Conservation (phyloP, 2,329 filamentous ascomycete species). For the Fusarium bactridioides region DNA sequence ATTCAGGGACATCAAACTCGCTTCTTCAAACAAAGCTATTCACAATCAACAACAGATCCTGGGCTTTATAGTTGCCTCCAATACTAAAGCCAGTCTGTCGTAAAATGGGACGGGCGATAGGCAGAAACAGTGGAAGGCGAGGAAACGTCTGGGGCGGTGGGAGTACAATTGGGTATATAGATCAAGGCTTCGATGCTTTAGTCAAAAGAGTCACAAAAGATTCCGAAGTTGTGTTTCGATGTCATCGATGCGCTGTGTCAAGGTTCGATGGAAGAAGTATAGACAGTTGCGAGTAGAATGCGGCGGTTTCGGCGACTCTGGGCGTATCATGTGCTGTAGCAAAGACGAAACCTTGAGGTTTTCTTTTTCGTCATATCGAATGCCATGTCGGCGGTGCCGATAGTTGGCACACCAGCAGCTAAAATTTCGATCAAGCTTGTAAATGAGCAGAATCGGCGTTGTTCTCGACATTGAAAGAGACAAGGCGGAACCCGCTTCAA, state of each 20-base stretch:
- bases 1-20: accelerated
- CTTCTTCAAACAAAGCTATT: background rate
- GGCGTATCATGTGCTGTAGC: accelerated
- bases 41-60: background rate
- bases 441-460: background rate
- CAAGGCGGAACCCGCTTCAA: accelerated
- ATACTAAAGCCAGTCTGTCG: background rate
- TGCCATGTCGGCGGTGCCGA: background rate
- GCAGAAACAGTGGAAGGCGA: background rate
- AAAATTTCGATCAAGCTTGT: background rate
- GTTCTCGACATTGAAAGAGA: accelerated
- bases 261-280: background rate
- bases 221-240: background rate
- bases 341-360: accelerated
- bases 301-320: accelerated
- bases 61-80: background rate
- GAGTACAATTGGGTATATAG: accelerated
- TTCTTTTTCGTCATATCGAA: accelerated
- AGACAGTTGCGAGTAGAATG: background rate
- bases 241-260: background rate
- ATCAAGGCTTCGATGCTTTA: background rate
- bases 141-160: background rate
- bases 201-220: background rate
- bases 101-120: background rate
- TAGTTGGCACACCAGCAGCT: background rate